phyloP scores from a whole-genome alignment of 805 yeast genomes.

The Pichia deserticola region DNA sequence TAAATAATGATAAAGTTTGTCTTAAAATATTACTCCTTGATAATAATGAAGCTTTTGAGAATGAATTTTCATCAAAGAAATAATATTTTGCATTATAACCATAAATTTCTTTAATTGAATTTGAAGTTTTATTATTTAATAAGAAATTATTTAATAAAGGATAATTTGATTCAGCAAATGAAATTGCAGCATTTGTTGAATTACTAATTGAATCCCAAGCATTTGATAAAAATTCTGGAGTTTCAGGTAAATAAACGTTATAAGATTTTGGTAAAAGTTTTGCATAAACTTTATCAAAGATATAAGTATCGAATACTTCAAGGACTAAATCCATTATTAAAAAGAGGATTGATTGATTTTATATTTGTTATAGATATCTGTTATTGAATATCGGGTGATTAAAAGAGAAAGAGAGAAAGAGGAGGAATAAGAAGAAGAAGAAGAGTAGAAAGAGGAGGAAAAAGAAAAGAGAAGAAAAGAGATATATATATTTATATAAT shows the following conservation, averaged over 20 bases:
- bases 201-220: conserved; percentile 18
- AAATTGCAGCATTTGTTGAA: conserved; percentile 20
- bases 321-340: conserved; percentile 78
- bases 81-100: conserved; percentile 40
- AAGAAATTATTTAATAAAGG: neutral
- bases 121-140: neutral
- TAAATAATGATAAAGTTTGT: conserved; percentile 58
- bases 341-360: neutral
- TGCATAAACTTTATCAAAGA: conserved; percentile 73
- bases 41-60: conserved; percentile 59
- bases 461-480: neutral
- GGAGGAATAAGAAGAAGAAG: no score
- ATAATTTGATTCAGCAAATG: neutral
- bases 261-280: conserved; percentile 53
- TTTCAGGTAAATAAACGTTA: conserved; percentile 26
- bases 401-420: neutral
- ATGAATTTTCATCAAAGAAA: conserved; percentile 47
- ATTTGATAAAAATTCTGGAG: conserved; percentile 20
- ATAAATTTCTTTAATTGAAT: conserved; percentile 30
- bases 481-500: neutral
- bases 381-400: no score
- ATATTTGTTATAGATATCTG: neutral
- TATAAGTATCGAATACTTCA: conserved; percentile 66
- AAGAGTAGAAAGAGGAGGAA: no score
- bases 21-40: conserved; percentile 68